Conservation (phyloP, 169 alveolate species). For the Cryptosporidium ubiquitum region DNA sequence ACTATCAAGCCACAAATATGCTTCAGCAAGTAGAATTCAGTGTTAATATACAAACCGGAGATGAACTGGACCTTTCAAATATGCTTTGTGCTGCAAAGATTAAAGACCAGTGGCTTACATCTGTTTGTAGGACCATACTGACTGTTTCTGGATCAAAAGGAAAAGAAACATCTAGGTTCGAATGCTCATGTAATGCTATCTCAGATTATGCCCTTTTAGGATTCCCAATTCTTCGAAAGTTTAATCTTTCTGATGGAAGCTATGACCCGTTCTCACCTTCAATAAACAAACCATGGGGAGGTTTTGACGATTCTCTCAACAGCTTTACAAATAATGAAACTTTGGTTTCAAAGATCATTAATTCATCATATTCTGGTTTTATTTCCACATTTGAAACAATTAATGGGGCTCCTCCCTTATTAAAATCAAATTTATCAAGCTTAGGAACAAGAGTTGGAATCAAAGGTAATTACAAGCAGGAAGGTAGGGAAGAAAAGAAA, state of each 20-base stretch:
- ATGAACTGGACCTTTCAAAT: constrained; percentile 25
- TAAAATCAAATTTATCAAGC: constrained; percentile 8
- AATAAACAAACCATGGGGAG: constrained; percentile 67
- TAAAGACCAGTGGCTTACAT: constrained; percentile 29
- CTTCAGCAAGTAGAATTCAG: constrained; percentile 55
- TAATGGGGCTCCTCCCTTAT: constrained; percentile 6
- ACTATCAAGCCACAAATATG: constrained; percentile 51
- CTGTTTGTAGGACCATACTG: constrained; percentile 31
- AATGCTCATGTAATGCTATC: constrained; percentile 60
- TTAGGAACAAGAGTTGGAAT: constrained; percentile 7
- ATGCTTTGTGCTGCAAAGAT: constrained; percentile 59
- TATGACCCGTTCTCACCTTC: constrained; percentile 73
- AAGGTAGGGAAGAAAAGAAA: constrained; percentile 66
- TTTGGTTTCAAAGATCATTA: constrained; percentile 7
- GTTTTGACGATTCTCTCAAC: constrained; percentile 43
- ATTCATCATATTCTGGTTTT: constrained; percentile 67
- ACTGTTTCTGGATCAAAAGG: constrained; percentile 29
- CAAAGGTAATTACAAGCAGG: constrained; percentile 42
- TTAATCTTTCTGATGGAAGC: constrained; percentile 23
- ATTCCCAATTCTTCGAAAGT: constrained; percentile 7
- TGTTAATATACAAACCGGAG: constrained; percentile 20
- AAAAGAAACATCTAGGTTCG: constrained; percentile 31
- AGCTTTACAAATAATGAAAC: constrained; percentile 56
- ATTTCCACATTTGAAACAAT: constrained; percentile 35
- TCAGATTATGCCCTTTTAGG: constrained; percentile 66